These are phyloP conservation scores for Cytospora piceicola DNA, from an alignment of 2,329 filamentous ascomycete genomes.

Conservation along the genomic window DNA sequence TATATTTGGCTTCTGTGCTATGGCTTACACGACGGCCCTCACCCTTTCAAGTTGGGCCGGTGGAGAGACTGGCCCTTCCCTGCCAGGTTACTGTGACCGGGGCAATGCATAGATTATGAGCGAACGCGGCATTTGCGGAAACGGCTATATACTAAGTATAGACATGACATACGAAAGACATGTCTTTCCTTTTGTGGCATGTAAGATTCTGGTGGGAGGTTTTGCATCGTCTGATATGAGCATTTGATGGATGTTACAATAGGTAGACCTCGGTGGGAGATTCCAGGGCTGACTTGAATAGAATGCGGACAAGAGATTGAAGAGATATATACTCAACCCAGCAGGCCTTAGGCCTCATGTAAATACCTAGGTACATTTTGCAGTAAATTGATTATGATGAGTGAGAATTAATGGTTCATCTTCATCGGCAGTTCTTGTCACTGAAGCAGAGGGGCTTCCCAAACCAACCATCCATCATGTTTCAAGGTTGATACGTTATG, in stretches of 20 bases:
- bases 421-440: background rate
- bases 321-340: conserved; percentile 1
- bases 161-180: background rate
- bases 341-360: background rate
- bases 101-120: conserved; percentile 34
- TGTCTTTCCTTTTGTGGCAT: conserved; percentile 20
- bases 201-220: conserved; percentile 15
- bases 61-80: conserved; percentile 49
- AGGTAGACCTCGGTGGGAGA: background rate
- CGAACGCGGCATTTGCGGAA: background rate
- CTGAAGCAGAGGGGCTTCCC: too few species aligned
- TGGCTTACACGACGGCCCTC: conserved; percentile 87
- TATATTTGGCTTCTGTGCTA: conserved; percentile 81
- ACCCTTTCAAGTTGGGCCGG: conserved; percentile 86
- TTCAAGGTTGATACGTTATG: background rate
- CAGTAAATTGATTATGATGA: background rate
- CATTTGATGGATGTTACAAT: conserved; percentile 6
- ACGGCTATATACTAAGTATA: background rate
- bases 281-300: conserved; percentile 9
- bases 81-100: conserved; percentile 60
- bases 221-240: conserved; percentile 27
- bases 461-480: background rate
- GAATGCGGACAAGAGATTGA: conserved; percentile 23
- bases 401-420: background rate
- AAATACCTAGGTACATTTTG: background rate